Conservation (phyloP, 73 alveolate species). For the Paramecium octaurelia region DNA sequence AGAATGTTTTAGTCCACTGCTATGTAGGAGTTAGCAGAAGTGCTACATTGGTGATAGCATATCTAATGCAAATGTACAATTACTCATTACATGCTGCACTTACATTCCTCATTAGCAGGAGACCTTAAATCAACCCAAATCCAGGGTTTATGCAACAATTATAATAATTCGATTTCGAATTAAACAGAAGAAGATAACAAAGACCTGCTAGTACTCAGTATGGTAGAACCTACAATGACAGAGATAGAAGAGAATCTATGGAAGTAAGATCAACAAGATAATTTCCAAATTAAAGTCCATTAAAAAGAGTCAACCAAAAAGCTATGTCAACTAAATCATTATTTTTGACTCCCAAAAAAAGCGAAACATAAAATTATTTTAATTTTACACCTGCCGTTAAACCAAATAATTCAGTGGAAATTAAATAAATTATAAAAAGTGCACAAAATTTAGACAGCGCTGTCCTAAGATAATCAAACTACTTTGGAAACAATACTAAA, state of each 20-base stretch:
- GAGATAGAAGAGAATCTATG: not conserved
- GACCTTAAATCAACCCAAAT: not conserved
- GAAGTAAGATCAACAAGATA: not conserved
- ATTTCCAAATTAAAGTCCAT: not conserved
- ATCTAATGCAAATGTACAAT: conserved; percentile 63
- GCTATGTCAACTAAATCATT: not conserved
- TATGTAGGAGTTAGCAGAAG: conserved; percentile 71
- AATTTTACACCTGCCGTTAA: not conserved
- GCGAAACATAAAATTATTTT: not conserved
- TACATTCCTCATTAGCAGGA: not conserved
- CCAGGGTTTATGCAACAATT: not conserved
- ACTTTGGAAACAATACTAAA: not conserved
- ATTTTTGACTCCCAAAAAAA: not conserved
- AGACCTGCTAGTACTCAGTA: not conserved
- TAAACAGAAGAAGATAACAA: not conserved
- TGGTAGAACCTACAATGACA: not conserved
- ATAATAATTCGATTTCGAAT: not conserved
- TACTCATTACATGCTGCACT: conserved; percentile 2
- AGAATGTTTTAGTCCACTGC: conserved; percentile 70
- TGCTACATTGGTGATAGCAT: conserved; percentile 68
- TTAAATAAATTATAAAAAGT: not conserved
- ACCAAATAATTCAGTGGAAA: not conserved
- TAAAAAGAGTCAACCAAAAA: not conserved
- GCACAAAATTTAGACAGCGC: not conserved
- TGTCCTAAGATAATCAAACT: not conserved